phyloP scores from a whole-genome alignment of 805 yeast species.

The Cyberlindnera sargentensis region DNA sequence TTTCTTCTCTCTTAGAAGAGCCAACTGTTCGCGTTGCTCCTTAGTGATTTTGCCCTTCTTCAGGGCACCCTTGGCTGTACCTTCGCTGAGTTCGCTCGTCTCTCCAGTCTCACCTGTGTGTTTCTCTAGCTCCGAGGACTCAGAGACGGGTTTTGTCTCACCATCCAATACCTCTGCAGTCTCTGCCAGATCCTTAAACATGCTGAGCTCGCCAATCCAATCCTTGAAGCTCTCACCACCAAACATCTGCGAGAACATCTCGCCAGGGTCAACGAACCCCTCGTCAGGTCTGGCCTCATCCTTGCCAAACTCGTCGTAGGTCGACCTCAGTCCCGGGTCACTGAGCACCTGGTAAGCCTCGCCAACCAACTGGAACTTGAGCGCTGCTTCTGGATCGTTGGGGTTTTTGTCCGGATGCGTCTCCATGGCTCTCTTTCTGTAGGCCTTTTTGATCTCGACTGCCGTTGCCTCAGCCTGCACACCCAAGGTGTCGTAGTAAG shows the following conservation, averaged over 20 bases:
- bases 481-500: constrained; percentile 76
- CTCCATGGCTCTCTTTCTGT: constrained; percentile 80
- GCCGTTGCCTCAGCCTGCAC: constrained; percentile 65
- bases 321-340: constrained; percentile 58
- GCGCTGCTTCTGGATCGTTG: constrained; percentile 85
- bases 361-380: constrained; percentile 69
- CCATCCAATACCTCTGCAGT: constrained; percentile 42
- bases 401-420: constrained; percentile 97
- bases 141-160: constrained; percentile 15
- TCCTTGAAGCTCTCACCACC: constrained; percentile 76
- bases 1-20: constrained; percentile 47
- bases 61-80: no score
- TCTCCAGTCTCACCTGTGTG: constrained; percentile 5
- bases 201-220: constrained; percentile 73
- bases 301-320: constrained; percentile 84
- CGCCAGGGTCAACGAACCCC: constrained; percentile 81
- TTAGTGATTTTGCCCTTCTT: constrained; percentile 24
- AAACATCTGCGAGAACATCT: constrained; percentile 75
- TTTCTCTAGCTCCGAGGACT: constrained; percentile 12
- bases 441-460: constrained; percentile 86
- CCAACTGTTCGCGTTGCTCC: constrained; percentile 43
- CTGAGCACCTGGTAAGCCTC: constrained; percentile 75
- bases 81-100: constrained; percentile 16
- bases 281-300: constrained; percentile 61
- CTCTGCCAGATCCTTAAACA: constrained; percentile 56